Evolutionary conservation across 306 rosid genomes (phyloP).

Genomic region (Castanea sativa): DNA sequence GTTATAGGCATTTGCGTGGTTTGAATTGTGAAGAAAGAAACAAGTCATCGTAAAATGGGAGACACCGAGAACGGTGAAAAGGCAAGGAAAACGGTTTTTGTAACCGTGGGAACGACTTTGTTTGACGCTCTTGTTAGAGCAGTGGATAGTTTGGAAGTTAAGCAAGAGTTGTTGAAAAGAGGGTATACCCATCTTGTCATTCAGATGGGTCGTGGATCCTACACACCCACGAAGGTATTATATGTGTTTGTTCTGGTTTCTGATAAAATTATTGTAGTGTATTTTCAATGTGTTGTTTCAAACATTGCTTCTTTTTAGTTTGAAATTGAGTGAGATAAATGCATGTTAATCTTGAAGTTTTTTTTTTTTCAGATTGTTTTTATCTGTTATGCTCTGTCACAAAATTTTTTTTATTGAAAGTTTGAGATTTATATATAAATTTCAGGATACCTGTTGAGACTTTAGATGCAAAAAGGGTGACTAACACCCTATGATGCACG

Average conservation of each 20-base stretch:
- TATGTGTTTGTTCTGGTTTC: not conserved
- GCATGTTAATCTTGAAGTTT: not conserved
- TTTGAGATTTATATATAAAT: not conserved
- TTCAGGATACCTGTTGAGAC: not conserved
- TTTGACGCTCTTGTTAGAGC: slow-evolving; percentile 77
- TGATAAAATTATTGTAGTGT: not conserved
- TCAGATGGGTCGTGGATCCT: slow-evolving; percentile 82
- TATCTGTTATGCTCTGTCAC: not conserved
- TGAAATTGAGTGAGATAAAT: too few species aligned
- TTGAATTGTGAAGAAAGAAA: not conserved
- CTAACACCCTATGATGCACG: not conserved
- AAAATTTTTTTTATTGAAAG: not conserved
- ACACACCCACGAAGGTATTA: slow-evolving; percentile 63
- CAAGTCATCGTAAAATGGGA: slow-evolving; percentile 28
- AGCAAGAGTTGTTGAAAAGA: slow-evolving; percentile 48
- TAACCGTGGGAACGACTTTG: slow-evolving; percentile 79
- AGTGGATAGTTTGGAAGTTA: slow-evolving; percentile 44
- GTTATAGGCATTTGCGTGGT: not conserved
- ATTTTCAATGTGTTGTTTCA: too few species aligned
- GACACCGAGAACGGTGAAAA: slow-evolving; percentile 25
- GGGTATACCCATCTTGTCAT: slow-evolving; percentile 75
- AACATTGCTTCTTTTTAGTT: too few species aligned
- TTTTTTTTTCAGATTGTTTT: not conserved
- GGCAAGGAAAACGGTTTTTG: slow-evolving; percentile 50
- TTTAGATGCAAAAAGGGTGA: not conserved